Evolutionary conservation across 495 filamentous ascomycete species (phyloP).

Genomic region (Penicillium odoratum): DNA sequence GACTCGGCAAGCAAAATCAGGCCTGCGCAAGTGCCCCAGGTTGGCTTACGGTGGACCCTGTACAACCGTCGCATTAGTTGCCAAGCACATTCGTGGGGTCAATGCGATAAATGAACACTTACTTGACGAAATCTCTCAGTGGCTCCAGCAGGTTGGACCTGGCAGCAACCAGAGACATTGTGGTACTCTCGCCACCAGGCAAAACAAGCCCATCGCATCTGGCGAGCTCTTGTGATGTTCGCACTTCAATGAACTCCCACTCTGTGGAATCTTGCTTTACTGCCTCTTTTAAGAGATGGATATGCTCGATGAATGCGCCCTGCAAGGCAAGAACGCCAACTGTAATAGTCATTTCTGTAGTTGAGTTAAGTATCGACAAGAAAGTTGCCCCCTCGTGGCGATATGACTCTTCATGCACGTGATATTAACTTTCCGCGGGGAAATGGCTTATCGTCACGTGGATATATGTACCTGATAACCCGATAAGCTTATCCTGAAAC

Average conservation of each 20-base stretch:
- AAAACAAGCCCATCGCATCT: constrained; percentile 82
- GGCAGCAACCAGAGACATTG: constrained; percentile 84
- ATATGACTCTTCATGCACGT: constrained; percentile 31
- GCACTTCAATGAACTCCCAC: constrained; percentile 75
- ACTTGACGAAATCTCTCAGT: constrained; percentile 92
- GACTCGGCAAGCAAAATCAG: constrained; percentile 88
- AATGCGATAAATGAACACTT: constrained; percentile 28
- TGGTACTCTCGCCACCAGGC: constrained; percentile 93
- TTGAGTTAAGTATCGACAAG: constrained; percentile 9
- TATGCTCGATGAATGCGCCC: constrained; percentile 89
- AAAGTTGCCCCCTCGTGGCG: neutral
- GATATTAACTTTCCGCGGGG: constrained; percentile 28
- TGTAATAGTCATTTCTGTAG: constrained; percentile 50
- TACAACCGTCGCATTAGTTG: constrained; percentile 24
- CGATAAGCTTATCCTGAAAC: constrained; percentile 6
- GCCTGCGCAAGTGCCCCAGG: constrained; percentile 96
- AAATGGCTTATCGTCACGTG: constrained; percentile 28
- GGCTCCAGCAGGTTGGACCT: constrained; percentile 80
- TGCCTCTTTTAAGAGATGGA: constrained; percentile 72
- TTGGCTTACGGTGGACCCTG: constrained; percentile 65
- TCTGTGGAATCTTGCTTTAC: constrained; percentile 33
- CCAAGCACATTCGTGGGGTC: neutral
- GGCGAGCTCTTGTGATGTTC: constrained; percentile 68
- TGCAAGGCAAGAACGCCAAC: constrained; percentile 90
- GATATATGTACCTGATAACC: neutral